phyloP scores from a whole-genome alignment of 1,284 basidiomycete genomes.

The Cutaneotrichosporon cyanovorans region DNA sequence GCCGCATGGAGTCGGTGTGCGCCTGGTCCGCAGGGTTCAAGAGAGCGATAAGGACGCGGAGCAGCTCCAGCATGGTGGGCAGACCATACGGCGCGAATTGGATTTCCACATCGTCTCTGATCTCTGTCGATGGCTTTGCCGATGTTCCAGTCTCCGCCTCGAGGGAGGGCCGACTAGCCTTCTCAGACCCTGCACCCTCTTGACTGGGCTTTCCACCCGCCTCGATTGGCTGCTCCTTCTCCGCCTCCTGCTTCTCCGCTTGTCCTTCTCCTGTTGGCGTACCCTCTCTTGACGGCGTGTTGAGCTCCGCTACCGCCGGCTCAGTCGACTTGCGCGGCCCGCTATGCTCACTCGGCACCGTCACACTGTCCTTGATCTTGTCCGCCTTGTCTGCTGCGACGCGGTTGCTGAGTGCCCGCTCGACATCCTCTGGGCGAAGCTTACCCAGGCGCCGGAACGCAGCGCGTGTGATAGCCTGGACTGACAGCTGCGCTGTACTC shows the following conservation, averaged over 20 bases:
- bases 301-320: neutral
- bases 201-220: too few species aligned
- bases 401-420: conserved; percentile 24
- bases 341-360: conserved; percentile 5
- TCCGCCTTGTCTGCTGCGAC: conserved; percentile 25
- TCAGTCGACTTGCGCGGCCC: neutral
- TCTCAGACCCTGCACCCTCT: too few species aligned
- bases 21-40: conserved; percentile 89
- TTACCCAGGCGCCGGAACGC: conserved; percentile 68
- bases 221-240: neutral
- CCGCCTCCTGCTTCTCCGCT: conserved; percentile 1
- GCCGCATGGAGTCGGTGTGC: conserved; percentile 91
- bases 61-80: conserved; percentile 84
- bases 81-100: conserved; percentile 62
- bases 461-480: conserved; percentile 76
- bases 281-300: neutral
- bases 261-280: conserved; percentile 3
- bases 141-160: too few species aligned
- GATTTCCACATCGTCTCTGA: conserved; percentile 8
- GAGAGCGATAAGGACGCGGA: conserved; percentile 90
- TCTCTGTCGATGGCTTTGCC: too few species aligned
- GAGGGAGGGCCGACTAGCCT: too few species aligned
- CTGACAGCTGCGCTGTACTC: conserved; percentile 86
- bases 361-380: conserved; percentile 15
- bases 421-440: conserved; percentile 47